Evolutionary conservation across 2,329 filamentous ascomycete genomes (phyloP).

Genomic region (Neonectria punicea): DNA sequence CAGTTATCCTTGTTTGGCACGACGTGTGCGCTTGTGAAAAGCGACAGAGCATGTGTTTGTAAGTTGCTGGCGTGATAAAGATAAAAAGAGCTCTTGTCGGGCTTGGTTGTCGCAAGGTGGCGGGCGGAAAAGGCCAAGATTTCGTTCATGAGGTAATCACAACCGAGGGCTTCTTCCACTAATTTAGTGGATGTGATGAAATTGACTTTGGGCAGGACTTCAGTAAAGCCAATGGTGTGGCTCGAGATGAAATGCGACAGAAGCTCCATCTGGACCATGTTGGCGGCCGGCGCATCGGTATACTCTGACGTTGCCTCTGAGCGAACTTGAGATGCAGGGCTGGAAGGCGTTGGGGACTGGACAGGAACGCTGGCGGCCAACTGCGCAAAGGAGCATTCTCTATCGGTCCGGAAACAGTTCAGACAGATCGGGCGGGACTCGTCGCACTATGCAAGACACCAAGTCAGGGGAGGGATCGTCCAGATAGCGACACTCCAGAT

Average conservation of each 20-base stretch:
- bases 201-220: neutral
- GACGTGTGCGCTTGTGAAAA: conserved; percentile 1
- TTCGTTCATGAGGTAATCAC: conserved; percentile 7
- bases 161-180: neutral
- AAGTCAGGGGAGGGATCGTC: neutral
- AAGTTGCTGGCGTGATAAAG: neutral
- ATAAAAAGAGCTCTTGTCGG: neutral
- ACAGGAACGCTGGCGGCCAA: neutral
- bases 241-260: neutral
- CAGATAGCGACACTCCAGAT: neutral
- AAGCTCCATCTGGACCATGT: conserved; percentile 1
- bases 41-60: neutral
- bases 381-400: neutral
- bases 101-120: neutral
- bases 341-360: conserved; percentile 1
- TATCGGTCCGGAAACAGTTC: neutral
- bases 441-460: neutral
- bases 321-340: neutral
- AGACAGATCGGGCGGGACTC: conserved; percentile 4
- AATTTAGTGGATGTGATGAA: neutral
- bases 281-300: neutral
- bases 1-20: neutral
- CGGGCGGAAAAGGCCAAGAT: conserved; percentile 7
- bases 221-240: neutral
- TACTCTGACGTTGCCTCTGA: neutral